Evolutionary conservation across 2,329 filamentous ascomycete species (phyloP).

Genomic region (Blastomyces parvus): DNA sequence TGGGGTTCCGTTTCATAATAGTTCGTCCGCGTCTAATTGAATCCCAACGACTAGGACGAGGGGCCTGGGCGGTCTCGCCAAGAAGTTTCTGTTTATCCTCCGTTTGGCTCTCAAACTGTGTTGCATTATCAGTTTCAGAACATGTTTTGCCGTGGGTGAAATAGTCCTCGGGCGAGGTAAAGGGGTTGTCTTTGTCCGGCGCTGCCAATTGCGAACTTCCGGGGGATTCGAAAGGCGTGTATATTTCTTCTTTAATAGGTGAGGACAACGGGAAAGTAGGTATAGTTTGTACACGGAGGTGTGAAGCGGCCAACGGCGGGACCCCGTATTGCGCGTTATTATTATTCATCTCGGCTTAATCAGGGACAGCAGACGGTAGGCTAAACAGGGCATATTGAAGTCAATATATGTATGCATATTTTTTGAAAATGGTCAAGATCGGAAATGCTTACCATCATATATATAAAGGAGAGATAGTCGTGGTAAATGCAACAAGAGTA

Average conservation of each 20-base stretch:
- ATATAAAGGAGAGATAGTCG: neutral
- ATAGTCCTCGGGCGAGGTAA: slow-evolving; percentile 25
- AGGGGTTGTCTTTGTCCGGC: slow-evolving; percentile 24
- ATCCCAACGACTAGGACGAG: slow-evolving; percentile 3
- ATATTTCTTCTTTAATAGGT: slow-evolving; percentile 35
- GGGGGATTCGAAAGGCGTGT: slow-evolving; percentile 30
- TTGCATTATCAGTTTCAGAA: neutral
- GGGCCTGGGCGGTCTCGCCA: neutral
- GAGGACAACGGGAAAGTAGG: slow-evolving; percentile 37
- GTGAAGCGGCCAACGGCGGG: neutral
- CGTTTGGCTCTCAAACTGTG: neutral
- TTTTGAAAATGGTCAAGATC: neutral
- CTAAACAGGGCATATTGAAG: neutral
- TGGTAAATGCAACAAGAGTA: neutral
- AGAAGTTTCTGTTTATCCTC: slow-evolving; percentile 1
- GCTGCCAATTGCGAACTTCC: slow-evolving; percentile 21
- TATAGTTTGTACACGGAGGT: slow-evolving; percentile 23
- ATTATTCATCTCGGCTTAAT: neutral
- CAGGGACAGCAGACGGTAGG: neutral
- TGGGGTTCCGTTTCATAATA: slow-evolving; percentile 12
- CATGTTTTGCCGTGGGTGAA: slow-evolving; percentile 15
- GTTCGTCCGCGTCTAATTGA: slow-evolving; percentile 1
- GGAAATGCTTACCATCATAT: neutral
- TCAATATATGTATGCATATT: neutral
- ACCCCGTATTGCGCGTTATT: neutral